Conservation (phyloP, 2,329 filamentous ascomycete species). For the Trichoderma brevicompactum region DNA sequence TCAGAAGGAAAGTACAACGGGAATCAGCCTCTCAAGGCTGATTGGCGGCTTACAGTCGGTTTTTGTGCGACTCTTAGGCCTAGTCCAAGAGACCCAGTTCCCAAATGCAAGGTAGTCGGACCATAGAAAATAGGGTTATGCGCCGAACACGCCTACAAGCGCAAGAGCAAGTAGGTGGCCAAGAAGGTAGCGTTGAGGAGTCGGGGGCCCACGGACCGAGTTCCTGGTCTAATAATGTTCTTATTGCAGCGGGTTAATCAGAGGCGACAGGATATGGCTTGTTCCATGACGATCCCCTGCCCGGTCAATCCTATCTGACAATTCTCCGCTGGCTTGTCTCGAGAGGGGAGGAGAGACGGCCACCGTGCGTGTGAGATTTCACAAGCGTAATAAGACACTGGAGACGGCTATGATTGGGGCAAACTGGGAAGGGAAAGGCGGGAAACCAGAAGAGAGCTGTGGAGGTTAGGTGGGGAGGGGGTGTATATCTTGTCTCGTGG, state of each 20-base stretch:
- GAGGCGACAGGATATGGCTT: constrained; percentile 31
- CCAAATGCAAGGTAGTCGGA: constrained; percentile 51
- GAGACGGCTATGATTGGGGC: constrained; percentile 33
- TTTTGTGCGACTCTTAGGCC: constrained; percentile 56
- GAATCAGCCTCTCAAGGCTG: constrained; percentile 40
- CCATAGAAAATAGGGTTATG: constrained; percentile 45
- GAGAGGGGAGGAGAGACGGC: constrained; percentile 32
- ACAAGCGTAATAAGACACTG: constrained; percentile 38
- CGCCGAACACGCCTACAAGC: constrained; percentile 36
- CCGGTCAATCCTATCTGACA: constrained; percentile 39
- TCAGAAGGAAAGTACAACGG: constrained; percentile 35
- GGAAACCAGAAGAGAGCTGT: constrained; percentile 31
- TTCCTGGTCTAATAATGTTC: constrained; percentile 36
- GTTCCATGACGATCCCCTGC: constrained; percentile 41
- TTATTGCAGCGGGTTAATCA: constrained; percentile 43
- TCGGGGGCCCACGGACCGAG: constrained; percentile 42
- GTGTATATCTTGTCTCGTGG: constrained; percentile 34
- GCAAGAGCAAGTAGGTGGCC: constrained; percentile 14
- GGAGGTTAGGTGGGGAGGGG: constrained; percentile 29
- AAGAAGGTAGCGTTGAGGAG: constrained; percentile 16
- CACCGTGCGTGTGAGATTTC: constrained; percentile 32
- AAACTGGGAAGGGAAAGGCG: constrained; percentile 29
- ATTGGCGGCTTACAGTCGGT: constrained; percentile 50
- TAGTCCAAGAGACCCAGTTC: constrained; percentile 43
- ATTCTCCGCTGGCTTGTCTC: constrained; percentile 44